These are phyloP conservation scores for Sherardia arvensis DNA, from an alignment of 257 asterid species.

Conservation along the genomic window DNA sequence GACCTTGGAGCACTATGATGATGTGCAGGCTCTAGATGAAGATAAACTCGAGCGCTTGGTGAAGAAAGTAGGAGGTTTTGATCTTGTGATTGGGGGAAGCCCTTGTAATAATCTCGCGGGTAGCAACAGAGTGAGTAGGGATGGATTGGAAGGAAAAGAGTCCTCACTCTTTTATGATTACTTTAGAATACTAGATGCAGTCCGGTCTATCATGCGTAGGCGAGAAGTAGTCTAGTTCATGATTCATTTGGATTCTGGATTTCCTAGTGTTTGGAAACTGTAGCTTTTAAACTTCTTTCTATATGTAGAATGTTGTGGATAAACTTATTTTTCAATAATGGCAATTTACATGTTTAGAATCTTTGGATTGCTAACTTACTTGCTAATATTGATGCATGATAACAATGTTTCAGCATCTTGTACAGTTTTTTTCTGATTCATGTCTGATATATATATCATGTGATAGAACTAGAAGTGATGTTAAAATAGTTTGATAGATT, in stretches of 20 bases:
- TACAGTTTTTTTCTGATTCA: too few relatives aligned
- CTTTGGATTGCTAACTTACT: not conserved
- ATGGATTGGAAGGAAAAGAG: constrained; percentile 68
- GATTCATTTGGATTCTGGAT: not conserved
- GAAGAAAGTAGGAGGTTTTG: constrained; percentile 21
- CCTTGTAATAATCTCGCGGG: constrained; percentile 77
- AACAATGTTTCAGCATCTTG: too few relatives aligned
- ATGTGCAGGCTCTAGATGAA: constrained; percentile 38
- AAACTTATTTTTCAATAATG: too few relatives aligned
- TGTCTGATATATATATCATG: too few relatives aligned
- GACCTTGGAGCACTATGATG: constrained; percentile 37
- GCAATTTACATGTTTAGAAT: not conserved
- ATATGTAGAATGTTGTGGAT: not conserved
- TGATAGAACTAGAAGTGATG: too few relatives aligned
- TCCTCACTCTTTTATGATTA: constrained; percentile 58
- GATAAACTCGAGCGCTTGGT: constrained; percentile 28
- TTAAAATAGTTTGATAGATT: too few relatives aligned
- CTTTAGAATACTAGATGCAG: constrained; percentile 39
- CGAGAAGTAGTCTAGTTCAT: not conserved
- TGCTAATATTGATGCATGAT: too few relatives aligned
- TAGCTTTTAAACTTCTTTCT: too few relatives aligned
- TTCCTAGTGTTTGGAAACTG: not conserved
- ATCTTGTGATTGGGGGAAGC: constrained; percentile 60
- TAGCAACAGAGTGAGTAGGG: constrained; percentile 65
- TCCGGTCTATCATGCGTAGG: constrained; percentile 21